Conservation (phyloP, 805 yeast species). For the Metschnikowia similis region DNA sequence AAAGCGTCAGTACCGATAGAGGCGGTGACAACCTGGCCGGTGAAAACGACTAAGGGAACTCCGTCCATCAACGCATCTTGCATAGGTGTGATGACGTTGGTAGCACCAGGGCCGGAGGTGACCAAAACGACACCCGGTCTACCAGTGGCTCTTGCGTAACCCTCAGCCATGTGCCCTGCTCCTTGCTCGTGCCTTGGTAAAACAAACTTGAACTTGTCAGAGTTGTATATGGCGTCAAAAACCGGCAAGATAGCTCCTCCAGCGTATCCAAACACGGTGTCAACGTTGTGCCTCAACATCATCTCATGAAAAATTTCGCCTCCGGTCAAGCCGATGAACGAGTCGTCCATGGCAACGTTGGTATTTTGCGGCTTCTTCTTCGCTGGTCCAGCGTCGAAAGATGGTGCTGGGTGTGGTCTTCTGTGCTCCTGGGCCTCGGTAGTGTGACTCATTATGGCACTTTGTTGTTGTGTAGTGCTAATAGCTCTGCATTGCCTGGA, state of each 20-base stretch:
- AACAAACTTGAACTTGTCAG: slow-evolving; percentile 82
- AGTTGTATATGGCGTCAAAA: slow-evolving; percentile 92
- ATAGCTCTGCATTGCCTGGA: slow-evolving; percentile 24
- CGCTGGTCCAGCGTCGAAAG: slow-evolving; percentile 38
- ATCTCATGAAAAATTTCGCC: slow-evolving; percentile 98
- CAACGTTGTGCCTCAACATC: slow-evolving; percentile 96
- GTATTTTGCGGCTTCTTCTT: slow-evolving; percentile 4
- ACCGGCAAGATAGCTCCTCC: slow-evolving; percentile 99
- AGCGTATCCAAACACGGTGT: slow-evolving; percentile 95
- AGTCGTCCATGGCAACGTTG: slow-evolving; percentile 60
- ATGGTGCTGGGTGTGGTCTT: slow-evolving; percentile 47
- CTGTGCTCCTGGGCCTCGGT: slow-evolving; percentile 15
- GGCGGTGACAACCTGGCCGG: slow-evolving; percentile 95
- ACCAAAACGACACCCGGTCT: slow-evolving; percentile 97
- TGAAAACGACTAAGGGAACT: slow-evolving; percentile 91
- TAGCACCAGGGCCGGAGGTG: slow-evolving; percentile 99
- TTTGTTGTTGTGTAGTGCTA: slow-evolving; percentile 27
- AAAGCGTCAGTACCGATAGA: slow-evolving; percentile 98
- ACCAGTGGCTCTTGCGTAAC: slow-evolving; percentile 93
- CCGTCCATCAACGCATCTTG: slow-evolving; percentile 98
- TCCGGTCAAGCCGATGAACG: slow-evolving; percentile 94
- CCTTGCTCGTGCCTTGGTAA: slow-evolving; percentile 98
- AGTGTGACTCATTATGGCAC: slow-evolving; percentile 24
- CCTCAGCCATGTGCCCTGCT: slow-evolving; percentile 99
- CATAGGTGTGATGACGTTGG: slow-evolving; percentile 97